phyloP scores from a whole-genome alignment of 1,139 yeast species.

The Williopsis jadinii region DNA sequence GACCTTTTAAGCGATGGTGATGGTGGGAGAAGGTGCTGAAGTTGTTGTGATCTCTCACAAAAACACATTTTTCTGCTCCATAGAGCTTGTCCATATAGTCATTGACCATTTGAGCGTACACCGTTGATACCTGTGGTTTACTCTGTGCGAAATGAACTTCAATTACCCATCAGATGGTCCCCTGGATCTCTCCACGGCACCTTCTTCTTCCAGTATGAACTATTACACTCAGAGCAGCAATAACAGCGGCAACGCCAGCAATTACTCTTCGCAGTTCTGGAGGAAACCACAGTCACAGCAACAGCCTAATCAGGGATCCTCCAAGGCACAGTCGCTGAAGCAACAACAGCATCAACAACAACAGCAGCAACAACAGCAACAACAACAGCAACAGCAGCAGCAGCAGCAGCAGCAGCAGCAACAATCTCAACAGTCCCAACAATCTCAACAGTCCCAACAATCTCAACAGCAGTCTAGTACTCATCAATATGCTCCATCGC shows the following conservation, averaged over 20 bases:
- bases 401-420: background rate
- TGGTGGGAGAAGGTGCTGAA: no score
- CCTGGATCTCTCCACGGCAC: constrained; percentile 3
- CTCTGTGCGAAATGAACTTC: constrained; percentile 1
- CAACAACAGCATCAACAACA: background rate
- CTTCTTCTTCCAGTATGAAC: constrained; percentile 2
- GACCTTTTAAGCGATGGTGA: no score
- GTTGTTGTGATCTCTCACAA: no score
- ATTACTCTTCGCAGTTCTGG: constrained; percentile 6
- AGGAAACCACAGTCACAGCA: constrained; percentile 5
- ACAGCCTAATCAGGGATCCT: background rate
- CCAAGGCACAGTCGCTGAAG: background rate
- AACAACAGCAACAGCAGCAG: background rate
- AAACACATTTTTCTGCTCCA: no score
- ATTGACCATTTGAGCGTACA: no score
- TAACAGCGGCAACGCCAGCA: background rate
- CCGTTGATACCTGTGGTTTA: no score
- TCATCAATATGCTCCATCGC: constrained; percentile 1
- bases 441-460: background rate
- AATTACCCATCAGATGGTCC: constrained; percentile 2
- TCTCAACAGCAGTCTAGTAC: background rate
- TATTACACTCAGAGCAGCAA: constrained; percentile 1
- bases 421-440: background rate
- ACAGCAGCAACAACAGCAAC: constrained; percentile 1
- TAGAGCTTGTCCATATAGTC: no score